These are phyloP conservation scores for Entonaema liquescens DNA, from an alignment of 495 filamentous ascomycete species.

Conservation along the genomic window DNA sequence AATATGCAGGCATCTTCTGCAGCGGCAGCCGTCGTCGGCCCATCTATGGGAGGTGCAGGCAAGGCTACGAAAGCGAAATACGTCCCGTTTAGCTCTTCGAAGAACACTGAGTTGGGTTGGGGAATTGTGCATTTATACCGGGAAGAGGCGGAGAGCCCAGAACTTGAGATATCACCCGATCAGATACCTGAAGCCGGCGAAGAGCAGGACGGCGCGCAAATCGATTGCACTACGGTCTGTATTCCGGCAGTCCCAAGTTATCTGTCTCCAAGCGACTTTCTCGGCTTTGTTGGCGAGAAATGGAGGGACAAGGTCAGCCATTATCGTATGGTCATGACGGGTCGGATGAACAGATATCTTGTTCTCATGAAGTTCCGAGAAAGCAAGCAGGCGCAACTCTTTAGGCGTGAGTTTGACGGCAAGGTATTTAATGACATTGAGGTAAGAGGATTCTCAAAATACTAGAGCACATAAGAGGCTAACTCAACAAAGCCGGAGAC, in stretches of 20 bases:
- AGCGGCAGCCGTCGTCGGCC: conserved; percentile 54
- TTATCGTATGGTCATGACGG: conserved; percentile 93
- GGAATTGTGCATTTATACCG: conserved; percentile 94
- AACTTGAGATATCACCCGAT: conserved; percentile 44
- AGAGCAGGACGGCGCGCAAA: conserved; percentile 51
- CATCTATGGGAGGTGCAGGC: conserved; percentile 54
- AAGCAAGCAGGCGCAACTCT: conserved; percentile 74
- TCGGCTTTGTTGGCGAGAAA: conserved; percentile 91
- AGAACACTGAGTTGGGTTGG: conserved; percentile 85
- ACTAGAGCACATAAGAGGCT: conserved; percentile 21
- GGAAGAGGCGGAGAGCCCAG: conserved; percentile 78
- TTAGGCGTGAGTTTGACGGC: conserved; percentile 90
- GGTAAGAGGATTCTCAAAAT: conserved; percentile 63
- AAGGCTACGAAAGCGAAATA: conserved; percentile 76
- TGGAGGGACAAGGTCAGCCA: conserved; percentile 90
- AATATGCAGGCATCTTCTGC: conserved; percentile 40
- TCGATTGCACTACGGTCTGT: conserved; percentile 88
- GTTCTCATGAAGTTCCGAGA: conserved; percentile 95
- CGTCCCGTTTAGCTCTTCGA: conserved; percentile 70
- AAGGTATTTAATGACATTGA: conserved; percentile 95
- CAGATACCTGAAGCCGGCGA: conserved; percentile 43
- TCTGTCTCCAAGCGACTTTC: conserved; percentile 86
- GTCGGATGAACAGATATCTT: conserved; percentile 89
- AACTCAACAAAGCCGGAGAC: conserved; percentile 77
- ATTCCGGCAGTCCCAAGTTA: conserved; percentile 95